Evolutionary conservation across 2,329 filamentous ascomycete genomes (phyloP).

Genomic region (Fusarium heterosporum): DNA sequence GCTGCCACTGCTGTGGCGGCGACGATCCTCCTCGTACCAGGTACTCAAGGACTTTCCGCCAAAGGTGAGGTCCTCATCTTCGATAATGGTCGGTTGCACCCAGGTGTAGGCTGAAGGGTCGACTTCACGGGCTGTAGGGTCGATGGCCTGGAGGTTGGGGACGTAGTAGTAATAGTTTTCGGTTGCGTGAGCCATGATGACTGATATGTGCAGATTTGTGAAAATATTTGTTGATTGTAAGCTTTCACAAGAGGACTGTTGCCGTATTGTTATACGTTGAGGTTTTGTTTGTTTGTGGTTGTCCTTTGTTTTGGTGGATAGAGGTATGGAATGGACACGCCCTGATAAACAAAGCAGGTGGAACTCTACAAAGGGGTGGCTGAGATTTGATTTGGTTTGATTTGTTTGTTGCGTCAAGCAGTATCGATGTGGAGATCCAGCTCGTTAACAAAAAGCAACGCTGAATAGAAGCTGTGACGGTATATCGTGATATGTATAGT

Average conservation of each 20-base stretch:
- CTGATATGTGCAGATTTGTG: constrained; percentile 2
- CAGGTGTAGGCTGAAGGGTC: constrained; percentile 55
- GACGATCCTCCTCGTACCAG: constrained; percentile 71
- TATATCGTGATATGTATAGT: constrained; percentile 10
- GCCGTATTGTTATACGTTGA: constrained; percentile 15
- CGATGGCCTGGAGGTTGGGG: constrained; percentile 51
- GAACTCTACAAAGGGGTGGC: constrained; percentile 17
- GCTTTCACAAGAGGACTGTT: constrained; percentile 14
- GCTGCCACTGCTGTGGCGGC: constrained; percentile 56
- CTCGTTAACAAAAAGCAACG: constrained; percentile 25
- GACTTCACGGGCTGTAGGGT: constrained; percentile 51
- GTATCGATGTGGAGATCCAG: constrained; percentile 28
- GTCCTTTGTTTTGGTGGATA: constrained; percentile 34
- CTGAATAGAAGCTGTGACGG: constrained; percentile 6
- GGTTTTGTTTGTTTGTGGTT: constrained; percentile 11
- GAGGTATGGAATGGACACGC: constrained; percentile 33
- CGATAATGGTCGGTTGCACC: constrained; percentile 68
- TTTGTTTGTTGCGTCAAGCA: constrained; percentile 40
- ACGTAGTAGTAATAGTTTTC: constrained; percentile 51
- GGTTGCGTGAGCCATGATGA: constrained; percentile 41
- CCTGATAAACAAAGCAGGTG: constrained; percentile 36
- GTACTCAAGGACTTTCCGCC: constrained; percentile 69
- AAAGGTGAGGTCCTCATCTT: constrained; percentile 71
- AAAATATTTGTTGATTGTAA: constrained; percentile 10
- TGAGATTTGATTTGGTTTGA: constrained; percentile 12